Base-by-base conservation (phyloP, 2,329 filamentous ascomycete species). In the Trichoderma sp. region DNA sequence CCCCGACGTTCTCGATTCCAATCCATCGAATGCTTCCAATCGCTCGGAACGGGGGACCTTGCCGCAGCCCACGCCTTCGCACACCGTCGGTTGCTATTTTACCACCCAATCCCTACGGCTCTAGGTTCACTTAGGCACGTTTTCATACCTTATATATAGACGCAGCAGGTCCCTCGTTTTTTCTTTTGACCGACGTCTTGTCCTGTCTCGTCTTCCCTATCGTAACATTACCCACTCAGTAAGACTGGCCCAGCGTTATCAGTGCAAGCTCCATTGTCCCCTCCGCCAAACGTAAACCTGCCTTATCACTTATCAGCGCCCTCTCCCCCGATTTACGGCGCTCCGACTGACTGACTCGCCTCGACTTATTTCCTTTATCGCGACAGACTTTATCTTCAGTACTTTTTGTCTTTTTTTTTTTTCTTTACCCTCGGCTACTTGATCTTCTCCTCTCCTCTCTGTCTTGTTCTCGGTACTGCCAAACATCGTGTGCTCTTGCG, bases 281-380 rank as follows among this genome's bases (percentile, higher is more conserved):
- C 65, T 68, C 39, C 50, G 32, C 30, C 47, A 67, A n/a, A 58
- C 55, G 53, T 68, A 43, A 59, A 32, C 36, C 30, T 30, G 47
- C 59, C 68, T 70, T 70, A 70, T 70, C 68, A 70, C 59, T 70
- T 70, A 70, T 70, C 68, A 70, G 68, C 32, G 59, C 58, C 67
- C 17, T 63, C 67, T 30, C 67, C 50, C 68, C 68, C 68, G 68
- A 64, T 70, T 70, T 70, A 57, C 59, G 68, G 68, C 68, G 68
- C 68, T 55, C 34, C 68, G 34, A 64, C 68, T 70, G 68, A 70
- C 68, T 70, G 68, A 70, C 68, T 70, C 32, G 53, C 55, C 55
- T 69, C 55, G 55, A 30, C 32, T 43, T 36, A 28, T n/a, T 62
- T 62, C 62, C 39, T 30, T 28, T 69, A 69, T 62, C 66, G 66